These are phyloP conservation scores for Globisporangium nodosum DNA, from an alignment of 352 stramenopile genomes.

Conservation along the genomic window DNA sequence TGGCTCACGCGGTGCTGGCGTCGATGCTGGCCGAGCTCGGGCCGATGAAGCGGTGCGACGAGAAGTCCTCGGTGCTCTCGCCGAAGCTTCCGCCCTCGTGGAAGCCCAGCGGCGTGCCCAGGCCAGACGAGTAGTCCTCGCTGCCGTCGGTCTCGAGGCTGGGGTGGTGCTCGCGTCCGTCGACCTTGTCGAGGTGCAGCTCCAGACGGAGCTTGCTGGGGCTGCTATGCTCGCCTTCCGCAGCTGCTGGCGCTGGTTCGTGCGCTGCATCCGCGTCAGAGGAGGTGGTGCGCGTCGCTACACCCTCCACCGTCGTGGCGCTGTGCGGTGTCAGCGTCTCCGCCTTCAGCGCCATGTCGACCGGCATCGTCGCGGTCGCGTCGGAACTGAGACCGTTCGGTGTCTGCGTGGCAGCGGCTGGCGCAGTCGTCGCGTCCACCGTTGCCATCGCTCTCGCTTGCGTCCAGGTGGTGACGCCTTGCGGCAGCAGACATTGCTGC, in stretches of 20 bases:
- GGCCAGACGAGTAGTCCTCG: constrained; percentile 23
- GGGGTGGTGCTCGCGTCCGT: constrained; percentile 2
- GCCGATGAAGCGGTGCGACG: constrained; percentile 64
- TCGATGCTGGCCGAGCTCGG: constrained; percentile 39
- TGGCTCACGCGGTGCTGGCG: constrained; percentile 28
- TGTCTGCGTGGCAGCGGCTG: neutral
- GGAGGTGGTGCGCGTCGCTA: neutral
- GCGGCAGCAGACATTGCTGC: too few species aligned
- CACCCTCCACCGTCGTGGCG: neutral
- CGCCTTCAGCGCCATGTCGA: neutral
- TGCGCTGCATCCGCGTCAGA: too few species aligned
- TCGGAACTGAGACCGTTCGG: neutral
- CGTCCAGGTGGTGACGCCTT: too few species aligned
- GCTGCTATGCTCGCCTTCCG: neutral
- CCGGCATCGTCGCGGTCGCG: neutral
- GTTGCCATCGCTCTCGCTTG: neutral
- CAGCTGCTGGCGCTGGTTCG: neutral
- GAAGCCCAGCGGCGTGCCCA: constrained; percentile 55
- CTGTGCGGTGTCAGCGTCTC: neutral
- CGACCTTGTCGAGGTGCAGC: constrained; percentile 7
- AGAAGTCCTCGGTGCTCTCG: constrained; percentile 40
- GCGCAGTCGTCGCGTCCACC: neutral
- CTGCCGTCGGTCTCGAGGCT: constrained; percentile 13
- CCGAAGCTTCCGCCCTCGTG: constrained; percentile 40
- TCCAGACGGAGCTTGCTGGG: neutral